Evolutionary conservation across 345 rosid genomes (phyloP).

Genomic region (Passiflora organensis): DNA sequence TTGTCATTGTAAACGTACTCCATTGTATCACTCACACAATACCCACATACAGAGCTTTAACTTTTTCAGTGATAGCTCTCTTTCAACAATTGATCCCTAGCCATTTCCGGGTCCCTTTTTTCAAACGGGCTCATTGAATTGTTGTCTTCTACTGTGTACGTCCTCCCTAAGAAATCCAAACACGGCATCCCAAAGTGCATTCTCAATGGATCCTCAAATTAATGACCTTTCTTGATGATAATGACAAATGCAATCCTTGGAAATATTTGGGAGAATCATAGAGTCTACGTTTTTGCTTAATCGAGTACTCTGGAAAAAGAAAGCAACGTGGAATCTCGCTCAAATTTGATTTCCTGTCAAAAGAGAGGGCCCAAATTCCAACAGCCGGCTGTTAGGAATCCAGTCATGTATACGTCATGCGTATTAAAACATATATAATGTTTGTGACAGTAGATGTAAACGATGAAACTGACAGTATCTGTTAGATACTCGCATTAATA

Average conservation of each 20-base stretch:
- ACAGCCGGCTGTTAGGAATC: neutral
- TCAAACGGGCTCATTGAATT: constrained; percentile 1
- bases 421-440: neutral
- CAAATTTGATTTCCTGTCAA: constrained; percentile 13
- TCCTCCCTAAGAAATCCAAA: constrained; percentile 18
- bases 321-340: constrained; percentile 35
- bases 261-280: constrained; percentile 21
- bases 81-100: constrained; percentile 15
- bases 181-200: constrained; percentile 20
- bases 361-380: constrained; percentile 21
- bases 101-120: constrained; percentile 1
- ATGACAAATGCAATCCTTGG: constrained; percentile 26
- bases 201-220: constrained; percentile 15
- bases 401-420: neutral
- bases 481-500: no score
- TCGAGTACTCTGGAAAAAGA: constrained; percentile 17
- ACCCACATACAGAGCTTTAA: neutral
- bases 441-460: neutral
- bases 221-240: constrained; percentile 18
- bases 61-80: constrained; percentile 14
- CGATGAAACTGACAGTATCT: no score
- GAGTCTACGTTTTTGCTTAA: constrained; percentile 16
- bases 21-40: neutral
- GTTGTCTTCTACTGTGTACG: constrained; percentile 1
- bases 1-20: neutral